Conservation (phyloP, 2,329 filamentous ascomycete genomes). For the Polytolypa hystricis region DNA sequence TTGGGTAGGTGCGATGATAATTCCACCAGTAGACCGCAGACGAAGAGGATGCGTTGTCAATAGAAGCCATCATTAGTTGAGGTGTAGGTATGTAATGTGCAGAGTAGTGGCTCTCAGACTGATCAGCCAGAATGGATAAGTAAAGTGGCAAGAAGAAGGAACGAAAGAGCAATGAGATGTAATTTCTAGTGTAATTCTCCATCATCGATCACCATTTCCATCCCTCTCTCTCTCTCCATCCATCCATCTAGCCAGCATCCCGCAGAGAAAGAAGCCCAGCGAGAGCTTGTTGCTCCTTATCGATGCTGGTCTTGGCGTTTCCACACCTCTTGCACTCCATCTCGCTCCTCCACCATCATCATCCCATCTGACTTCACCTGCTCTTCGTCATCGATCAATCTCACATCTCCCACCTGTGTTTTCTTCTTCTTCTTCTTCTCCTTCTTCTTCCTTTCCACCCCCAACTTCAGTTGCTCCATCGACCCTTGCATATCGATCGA, state of each 20-base stretch:
- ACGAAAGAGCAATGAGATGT: no score
- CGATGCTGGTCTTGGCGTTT: not conserved
- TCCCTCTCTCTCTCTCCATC: not conserved
- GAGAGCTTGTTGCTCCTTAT: not conserved
- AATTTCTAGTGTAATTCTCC: no score
- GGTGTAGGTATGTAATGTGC: no score
- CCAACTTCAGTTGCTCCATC: not conserved
- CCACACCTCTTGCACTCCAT: not conserved
- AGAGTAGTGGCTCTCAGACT: no score
- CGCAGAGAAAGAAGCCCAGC: not conserved
- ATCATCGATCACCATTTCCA: not conserved
- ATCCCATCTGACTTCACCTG: not conserved
- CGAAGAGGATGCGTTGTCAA: no score
- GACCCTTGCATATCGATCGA: not conserved
- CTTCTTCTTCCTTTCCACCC: not conserved
- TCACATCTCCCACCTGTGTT: constrained; percentile 1
- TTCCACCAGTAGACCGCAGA: no score
- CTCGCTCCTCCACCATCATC: not conserved
- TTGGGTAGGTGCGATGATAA: no score
- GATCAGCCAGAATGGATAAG: no score
- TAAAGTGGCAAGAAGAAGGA: no score
- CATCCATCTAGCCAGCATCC: not conserved
- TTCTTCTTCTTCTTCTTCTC: not conserved
- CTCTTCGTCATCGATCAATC: not conserved
- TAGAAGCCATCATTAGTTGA: no score